These are phyloP conservation scores for Hypoxylon sp. DNA, from an alignment of 2,329 filamentous ascomycete species.

Conservation along the genomic window DNA sequence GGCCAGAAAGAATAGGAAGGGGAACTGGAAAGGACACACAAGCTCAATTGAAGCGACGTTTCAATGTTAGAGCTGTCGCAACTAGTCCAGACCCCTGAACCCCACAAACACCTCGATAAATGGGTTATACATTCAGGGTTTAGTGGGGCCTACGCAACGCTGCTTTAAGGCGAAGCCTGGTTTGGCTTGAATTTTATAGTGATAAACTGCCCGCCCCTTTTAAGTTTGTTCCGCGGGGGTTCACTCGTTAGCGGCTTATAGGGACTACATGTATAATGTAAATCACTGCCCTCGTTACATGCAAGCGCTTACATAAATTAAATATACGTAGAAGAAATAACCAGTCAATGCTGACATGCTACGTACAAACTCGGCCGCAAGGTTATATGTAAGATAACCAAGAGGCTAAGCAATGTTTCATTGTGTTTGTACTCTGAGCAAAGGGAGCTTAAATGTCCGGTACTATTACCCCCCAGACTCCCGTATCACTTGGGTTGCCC, in stretches of 20 bases:
- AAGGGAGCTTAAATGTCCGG: no score
- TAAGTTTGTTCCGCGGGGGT: not conserved
- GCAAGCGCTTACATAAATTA: not conserved
- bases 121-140: not conserved
- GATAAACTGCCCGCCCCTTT: not conserved
- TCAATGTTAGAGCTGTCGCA: slow-evolving; percentile 43
- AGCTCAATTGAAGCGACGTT: slow-evolving; percentile 48
- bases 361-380: no score
- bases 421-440: no score
- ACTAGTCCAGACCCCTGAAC: slow-evolving; percentile 34
- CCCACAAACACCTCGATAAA: slow-evolving; percentile 13
- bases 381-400: no score
- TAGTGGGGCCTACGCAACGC: not conserved
- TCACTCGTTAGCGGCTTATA: not conserved
- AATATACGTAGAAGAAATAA: no score
- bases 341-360: no score
- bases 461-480: no score
- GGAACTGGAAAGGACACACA: slow-evolving; percentile 50
- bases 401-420: no score
- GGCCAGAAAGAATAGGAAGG: slow-evolving; percentile 27
- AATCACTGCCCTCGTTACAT: not conserved
- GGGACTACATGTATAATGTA: not conserved
- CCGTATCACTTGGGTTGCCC: no score
- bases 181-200: not conserved
- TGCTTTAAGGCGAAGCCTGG: not conserved